Conservation (phyloP, 1,284 basidiomycete species). For the Naganishia cerealis region DNA sequence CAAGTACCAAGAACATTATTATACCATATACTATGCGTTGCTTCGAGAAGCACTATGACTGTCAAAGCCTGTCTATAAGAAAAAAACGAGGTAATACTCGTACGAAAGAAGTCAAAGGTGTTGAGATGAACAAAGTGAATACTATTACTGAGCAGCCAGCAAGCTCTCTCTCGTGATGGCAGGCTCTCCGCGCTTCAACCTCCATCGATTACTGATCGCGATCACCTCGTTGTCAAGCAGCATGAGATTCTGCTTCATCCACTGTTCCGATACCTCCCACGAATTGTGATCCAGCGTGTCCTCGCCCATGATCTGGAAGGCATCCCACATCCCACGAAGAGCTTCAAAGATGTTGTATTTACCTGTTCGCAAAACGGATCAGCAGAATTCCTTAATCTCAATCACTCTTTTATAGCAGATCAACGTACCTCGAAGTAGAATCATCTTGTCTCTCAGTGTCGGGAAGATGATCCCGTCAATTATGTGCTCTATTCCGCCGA, state of each 20-base stretch:
- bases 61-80: too few species aligned
- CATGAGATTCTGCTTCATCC: slow-evolving; percentile 59
- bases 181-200: slow-evolving; percentile 39
- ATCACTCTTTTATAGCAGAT: background rate
- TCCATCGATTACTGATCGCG: slow-evolving; percentile 49
- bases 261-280: slow-evolving; percentile 82
- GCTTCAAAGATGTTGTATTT: slow-evolving; percentile 47
- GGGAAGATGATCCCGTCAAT: slow-evolving; percentile 85
- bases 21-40: slow-evolving; percentile 1
- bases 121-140: background rate
- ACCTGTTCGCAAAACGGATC: slow-evolving; percentile 35
- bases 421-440: slow-evolving; percentile 71
- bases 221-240: slow-evolving; percentile 50
- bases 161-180: slow-evolving; percentile 36
- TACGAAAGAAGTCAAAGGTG: too few species aligned
- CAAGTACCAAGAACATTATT: background rate
- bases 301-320: slow-evolving; percentile 55
- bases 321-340: slow-evolving; percentile 40
- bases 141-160: background rate
- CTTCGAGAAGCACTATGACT: background rate
- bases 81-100: too few species aligned
- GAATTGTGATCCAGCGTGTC: slow-evolving; percentile 81
- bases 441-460: slow-evolving; percentile 82
- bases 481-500: slow-evolving; percentile 60
- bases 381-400: background rate